Conservation (phyloP, 2,329 filamentous ascomycete species). For the Chalara sp. region DNA sequence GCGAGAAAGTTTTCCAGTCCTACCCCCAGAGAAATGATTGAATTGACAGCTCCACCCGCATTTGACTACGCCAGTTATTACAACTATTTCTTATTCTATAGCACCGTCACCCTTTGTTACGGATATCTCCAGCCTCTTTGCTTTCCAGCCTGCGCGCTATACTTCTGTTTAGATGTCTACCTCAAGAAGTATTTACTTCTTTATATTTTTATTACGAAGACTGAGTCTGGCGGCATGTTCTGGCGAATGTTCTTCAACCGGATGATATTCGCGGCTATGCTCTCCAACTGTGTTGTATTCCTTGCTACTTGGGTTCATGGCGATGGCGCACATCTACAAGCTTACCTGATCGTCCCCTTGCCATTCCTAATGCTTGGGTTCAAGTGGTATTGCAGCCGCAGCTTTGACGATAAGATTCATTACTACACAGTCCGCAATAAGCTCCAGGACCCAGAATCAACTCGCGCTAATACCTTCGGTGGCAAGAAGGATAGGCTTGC, state of each 20-base stretch:
- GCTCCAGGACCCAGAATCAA: conserved; percentile 36
- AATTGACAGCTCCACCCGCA: conserved; percentile 82
- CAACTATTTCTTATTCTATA: conserved; percentile 95
- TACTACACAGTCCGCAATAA: conserved; percentile 69
- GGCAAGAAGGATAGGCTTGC: conserved; percentile 62
- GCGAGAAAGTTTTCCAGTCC: conserved; percentile 78
- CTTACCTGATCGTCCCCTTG: conserved; percentile 65
- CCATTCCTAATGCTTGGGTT: conserved; percentile 74
- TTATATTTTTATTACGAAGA: conserved; percentile 95
- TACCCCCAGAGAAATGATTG: conserved; percentile 85
- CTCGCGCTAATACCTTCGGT: conserved; percentile 41
- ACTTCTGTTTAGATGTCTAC: conserved; percentile 80
- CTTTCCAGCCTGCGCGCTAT: conserved; percentile 77
- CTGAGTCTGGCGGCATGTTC: conserved; percentile 86
- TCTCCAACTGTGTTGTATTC: conserved; percentile 74
- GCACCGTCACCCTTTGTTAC: conserved; percentile 82
- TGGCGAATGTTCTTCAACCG: conserved; percentile 93
- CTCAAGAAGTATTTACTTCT: conserved; percentile 93
- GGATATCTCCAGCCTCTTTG: conserved; percentile 81
- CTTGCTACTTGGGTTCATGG: conserved; percentile 68
- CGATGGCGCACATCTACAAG: conserved; percentile 50
- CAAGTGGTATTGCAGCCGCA: conserved; percentile 73
- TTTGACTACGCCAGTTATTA: conserved; percentile 98
- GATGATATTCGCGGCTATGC: conserved; percentile 72
- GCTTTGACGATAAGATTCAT: conserved; percentile 73